Base-by-base conservation (phyloP, 2,329 filamentous ascomycete genomes). In the Colletotrichum euphorbiae region DNA sequence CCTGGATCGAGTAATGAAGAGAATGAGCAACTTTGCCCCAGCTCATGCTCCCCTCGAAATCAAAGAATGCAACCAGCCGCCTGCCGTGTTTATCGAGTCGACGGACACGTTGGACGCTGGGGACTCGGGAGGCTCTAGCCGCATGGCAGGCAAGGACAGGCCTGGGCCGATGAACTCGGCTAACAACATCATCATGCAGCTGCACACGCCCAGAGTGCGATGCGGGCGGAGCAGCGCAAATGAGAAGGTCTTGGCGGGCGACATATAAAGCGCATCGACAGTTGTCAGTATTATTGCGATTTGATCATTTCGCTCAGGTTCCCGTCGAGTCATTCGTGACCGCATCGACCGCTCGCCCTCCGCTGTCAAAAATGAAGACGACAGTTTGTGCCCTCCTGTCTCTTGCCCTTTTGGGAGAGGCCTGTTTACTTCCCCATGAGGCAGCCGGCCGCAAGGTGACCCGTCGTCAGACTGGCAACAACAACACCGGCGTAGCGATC, bases 401-500 rank as follows among this genome's bases (percentile, higher is more conserved):
- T 40, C 70, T 76, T 40, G 70, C 71, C 46, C 62, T 70, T n/a
- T 66, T 70, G 3, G 61, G 73, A 36, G 72, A 72, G n/a, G 72
- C 74, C 31, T 76, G 85, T 64, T 78, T 82, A 13, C 74, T 82
- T 48, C 77, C 79, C 12, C 76, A 78, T 43, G 81, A 82, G 66
- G 70, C 72, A 6, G 72, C 75, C 15, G 57, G 55, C 11, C 71
- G 70, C 52, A 69, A 59, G 43, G 56, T 72, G 13, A 52, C 62
- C 38, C 69, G 70, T 38, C 60, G 56, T 43, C 51, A 70, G 68
- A 19, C 72, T 60, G 51, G 55, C 40, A 64, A 57, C 28, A 58
- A 52, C 50, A 73, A 75, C 50, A 71, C 64, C 1, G 77, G 78
- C 51, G 68, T 80, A 12, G 74, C 79, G 60, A 78, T 83, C 55